Evolutionary conservation across 257 asterid genomes (phyloP).

Genomic region (Fraxinus cuspidata): DNA sequence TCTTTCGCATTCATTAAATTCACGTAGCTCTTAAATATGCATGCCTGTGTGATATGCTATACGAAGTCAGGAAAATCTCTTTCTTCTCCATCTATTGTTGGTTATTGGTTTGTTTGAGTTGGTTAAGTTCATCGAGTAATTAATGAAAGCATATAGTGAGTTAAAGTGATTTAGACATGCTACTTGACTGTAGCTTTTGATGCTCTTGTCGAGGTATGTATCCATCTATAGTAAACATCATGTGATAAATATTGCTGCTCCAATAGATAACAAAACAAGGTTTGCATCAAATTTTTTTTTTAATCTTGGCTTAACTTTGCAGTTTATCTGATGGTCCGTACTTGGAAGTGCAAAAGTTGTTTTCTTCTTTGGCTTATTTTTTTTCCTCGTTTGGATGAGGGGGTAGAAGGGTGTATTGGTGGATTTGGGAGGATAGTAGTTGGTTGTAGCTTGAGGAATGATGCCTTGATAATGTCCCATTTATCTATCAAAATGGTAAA

Average conservation of each 20-base stretch:
- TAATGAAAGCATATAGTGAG: not conserved
- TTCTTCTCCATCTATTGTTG: not conserved
- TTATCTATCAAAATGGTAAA: not conserved
- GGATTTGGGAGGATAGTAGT: not conserved
- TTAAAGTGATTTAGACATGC: not conserved
- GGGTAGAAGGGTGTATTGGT: not conserved
- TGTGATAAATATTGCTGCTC: not conserved
- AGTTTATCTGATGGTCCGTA: not conserved
- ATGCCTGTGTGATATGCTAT: slow-evolving; percentile 6
- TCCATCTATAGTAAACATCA: not conserved
- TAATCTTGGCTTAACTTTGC: not conserved
- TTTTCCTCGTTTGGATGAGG: not conserved
- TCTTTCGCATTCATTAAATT: slow-evolving; percentile 17
- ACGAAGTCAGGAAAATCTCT: not conserved
- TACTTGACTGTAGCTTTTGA: not conserved
- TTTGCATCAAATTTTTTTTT: not conserved
- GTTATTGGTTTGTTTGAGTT: not conserved
- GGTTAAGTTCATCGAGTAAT: not conserved
- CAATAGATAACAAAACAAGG: not conserved
- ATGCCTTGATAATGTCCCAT: not conserved
- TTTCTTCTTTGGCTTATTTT: not conserved
- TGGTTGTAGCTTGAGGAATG: not conserved
- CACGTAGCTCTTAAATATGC: slow-evolving; percentile 8
- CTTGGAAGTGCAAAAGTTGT: not conserved
- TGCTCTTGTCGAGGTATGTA: not conserved